Conservation (phyloP, 768 basidiomycete species). For the Auricularia heimuer region DNA sequence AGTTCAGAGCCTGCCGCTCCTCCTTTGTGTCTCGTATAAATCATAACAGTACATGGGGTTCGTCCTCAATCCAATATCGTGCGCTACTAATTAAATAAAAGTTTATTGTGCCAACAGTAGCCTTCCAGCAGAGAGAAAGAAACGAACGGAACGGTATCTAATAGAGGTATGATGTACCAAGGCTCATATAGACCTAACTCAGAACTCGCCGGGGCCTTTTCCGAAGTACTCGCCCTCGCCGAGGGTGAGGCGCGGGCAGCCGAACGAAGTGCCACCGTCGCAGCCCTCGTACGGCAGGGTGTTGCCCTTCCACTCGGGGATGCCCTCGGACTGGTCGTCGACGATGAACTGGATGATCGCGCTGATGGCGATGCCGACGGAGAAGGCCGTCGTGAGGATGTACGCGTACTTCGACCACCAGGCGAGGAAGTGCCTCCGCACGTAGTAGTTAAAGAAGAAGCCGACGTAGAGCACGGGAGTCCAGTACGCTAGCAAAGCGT, state of each 20-base stretch:
- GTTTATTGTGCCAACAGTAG: no score
- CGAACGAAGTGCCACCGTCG: background rate
- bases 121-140: no score
- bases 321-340: constrained; percentile 7
- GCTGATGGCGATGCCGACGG: constrained; percentile 20
- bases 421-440: constrained; percentile 6
- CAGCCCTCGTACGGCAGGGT: background rate
- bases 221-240: background rate
- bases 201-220: no score
- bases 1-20: no score
- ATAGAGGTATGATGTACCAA: no score
- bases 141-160: no score
- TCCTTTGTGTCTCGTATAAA: no score
- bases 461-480: background rate
- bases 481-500: background rate
- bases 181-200: no score
- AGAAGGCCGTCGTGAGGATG: constrained; percentile 20
- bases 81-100: no score
- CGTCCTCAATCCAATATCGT: no score
- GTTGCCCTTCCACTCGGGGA: constrained; percentile 6
- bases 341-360: constrained; percentile 24
- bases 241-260: background rate
- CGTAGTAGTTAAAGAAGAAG: constrained; percentile 1
- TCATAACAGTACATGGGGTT: no score
- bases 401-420: constrained; percentile 12